phyloP scores from a whole-genome alignment of 768 basidiomycete genomes.

The Xerocomus spinulosus region DNA sequence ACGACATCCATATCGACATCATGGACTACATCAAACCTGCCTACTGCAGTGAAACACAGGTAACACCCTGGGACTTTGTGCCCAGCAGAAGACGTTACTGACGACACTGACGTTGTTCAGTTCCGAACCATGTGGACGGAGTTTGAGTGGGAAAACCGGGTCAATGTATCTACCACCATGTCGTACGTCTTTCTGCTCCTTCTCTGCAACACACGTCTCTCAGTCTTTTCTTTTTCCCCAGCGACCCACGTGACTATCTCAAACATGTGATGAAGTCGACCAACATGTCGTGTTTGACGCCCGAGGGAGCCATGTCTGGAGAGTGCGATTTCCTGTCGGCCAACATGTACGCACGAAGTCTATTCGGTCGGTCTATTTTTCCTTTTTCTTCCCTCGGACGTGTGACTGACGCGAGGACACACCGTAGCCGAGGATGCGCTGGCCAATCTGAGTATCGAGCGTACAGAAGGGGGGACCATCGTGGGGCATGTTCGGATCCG shows the following conservation, averaged over 20 bases:
- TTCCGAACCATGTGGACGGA: slow-evolving; percentile 99
- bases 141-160: slow-evolving; percentile 99
- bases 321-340: slow-evolving; percentile 97
- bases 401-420: not conserved
- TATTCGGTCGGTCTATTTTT: slow-evolving; percentile 64
- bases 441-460: slow-evolving; percentile 91
- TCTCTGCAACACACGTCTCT: too few relatives aligned
- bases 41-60: slow-evolving; percentile 92
- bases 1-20: slow-evolving; percentile 97
- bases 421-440: slow-evolving; percentile 85
- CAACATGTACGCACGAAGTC: slow-evolving; percentile 91
- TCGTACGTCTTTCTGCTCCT: slow-evolving; percentile 47
- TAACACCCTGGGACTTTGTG: slow-evolving; percentile 25
- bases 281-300: slow-evolving; percentile 96
- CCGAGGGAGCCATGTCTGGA: slow-evolving; percentile 80
- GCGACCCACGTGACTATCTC: slow-evolving; percentile 85
- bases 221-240: slow-evolving; percentile 28
- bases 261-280: slow-evolving; percentile 94
- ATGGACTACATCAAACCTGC: slow-evolving; percentile 55
- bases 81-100: not conserved
- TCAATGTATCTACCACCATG: slow-evolving; percentile 83
- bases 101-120: slow-evolving; percentile 37
- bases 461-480: slow-evolving; percentile 74
- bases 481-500: slow-evolving; percentile 94
- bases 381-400: not conserved